Evolutionary conservation across 805 yeast species (phyloP).

Genomic region (Suhomyces prunicola): DNA sequence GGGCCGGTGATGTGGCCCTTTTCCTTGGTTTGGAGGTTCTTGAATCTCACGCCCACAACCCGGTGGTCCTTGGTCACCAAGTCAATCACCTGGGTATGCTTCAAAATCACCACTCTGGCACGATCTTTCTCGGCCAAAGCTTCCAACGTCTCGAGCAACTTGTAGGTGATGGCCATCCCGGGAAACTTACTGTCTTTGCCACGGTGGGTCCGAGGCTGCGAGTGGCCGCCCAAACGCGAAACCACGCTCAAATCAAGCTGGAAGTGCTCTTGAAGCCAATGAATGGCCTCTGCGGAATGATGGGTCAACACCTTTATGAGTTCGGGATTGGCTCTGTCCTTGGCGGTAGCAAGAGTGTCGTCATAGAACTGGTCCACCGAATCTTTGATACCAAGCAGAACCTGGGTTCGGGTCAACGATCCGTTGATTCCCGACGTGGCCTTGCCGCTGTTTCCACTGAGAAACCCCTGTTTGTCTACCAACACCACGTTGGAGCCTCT

Average conservation of each 20-base stretch:
- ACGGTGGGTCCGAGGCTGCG: conserved; percentile 76
- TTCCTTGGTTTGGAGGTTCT: conserved; percentile 29
- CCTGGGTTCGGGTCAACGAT: conserved; percentile 64
- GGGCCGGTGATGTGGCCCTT: conserved; percentile 46
- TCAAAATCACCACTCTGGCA: conserved; percentile 27
- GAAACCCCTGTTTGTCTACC: conserved; percentile 57
- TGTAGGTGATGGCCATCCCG: conserved; percentile 62
- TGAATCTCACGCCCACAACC: conserved; percentile 28
- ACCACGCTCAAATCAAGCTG: conserved; percentile 62
- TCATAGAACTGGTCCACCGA: conserved; percentile 54
- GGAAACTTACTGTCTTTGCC: conserved; percentile 66
- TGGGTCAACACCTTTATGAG: conserved; percentile 58
- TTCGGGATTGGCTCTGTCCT: conserved; percentile 53
- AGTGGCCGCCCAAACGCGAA: conserved; percentile 80
- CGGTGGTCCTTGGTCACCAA: conserved; percentile 28
- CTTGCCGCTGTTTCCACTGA: conserved; percentile 64
- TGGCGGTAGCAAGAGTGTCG: conserved; percentile 69
- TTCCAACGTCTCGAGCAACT: conserved; percentile 49
- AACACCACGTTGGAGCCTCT: conserved; percentile 53
- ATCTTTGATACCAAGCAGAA: conserved; percentile 47
- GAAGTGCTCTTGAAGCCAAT: conserved; percentile 68
- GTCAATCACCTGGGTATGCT: conserved; percentile 34
- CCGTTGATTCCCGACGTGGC: conserved; percentile 74
- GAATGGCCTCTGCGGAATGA: conserved; percentile 64
- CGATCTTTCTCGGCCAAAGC: conserved; percentile 44